phyloP scores from a whole-genome alignment of 352 stramenopile genomes.

The Globisporangium recalcitrans region DNA sequence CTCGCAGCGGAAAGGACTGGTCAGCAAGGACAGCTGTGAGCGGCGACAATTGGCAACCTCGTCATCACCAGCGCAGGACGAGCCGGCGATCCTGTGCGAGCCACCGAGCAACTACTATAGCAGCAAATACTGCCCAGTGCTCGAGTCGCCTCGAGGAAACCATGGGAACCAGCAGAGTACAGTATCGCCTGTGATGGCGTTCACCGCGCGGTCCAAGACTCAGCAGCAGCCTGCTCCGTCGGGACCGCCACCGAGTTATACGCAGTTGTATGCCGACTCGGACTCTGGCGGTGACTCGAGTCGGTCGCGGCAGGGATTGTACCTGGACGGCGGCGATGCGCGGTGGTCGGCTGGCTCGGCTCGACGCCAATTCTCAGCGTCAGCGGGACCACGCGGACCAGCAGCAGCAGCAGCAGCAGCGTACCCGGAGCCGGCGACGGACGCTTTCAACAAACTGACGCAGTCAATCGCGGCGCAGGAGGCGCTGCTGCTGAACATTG shows the following conservation, averaged over 20 bases:
- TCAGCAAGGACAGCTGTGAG: not conserved
- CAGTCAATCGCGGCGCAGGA: conserved; percentile 18
- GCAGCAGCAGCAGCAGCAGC: not conserved
- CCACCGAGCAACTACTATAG: not conserved
- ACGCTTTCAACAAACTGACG: conserved; percentile 13
- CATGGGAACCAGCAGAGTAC: not conserved
- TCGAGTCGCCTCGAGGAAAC: not conserved
- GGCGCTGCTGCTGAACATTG: conserved; percentile 13
- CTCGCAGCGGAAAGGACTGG: not conserved
- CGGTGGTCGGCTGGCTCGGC: not conserved
- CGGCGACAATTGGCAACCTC: not conserved
- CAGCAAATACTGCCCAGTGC: conserved; percentile 2
- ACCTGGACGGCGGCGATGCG: not conserved
- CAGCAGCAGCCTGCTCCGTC: not conserved
- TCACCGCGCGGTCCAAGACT: not conserved
- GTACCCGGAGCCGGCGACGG: not conserved
- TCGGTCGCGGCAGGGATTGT: not conserved
- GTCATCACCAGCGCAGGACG: not conserved
- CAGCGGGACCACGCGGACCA: not conserved
- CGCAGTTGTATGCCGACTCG: not conserved
- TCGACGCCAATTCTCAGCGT: not conserved
- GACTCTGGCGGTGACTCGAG: not conserved
- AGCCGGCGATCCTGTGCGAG: not conserved
- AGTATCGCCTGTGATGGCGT: conserved; percentile 8
- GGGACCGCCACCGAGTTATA: not conserved